Conservation (phyloP, 139 green algal species). For the Chlamydomonas asymmetrica region DNA sequence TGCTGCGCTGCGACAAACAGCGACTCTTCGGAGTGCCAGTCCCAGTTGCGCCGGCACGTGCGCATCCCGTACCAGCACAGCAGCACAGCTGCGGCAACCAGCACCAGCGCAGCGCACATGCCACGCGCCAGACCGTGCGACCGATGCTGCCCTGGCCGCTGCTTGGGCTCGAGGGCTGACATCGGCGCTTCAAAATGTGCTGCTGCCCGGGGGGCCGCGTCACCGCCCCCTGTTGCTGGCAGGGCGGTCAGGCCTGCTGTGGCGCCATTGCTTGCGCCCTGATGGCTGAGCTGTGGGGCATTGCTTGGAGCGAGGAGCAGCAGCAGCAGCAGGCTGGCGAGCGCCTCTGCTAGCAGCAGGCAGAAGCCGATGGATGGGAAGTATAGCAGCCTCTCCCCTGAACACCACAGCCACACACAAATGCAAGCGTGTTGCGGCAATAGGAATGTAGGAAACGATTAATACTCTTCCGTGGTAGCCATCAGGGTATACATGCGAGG, state of each 20-base stretch:
- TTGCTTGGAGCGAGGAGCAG: too few relatives aligned
- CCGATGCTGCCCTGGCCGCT: background rate
- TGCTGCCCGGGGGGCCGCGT: too few relatives aligned
- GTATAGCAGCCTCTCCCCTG: constrained; percentile 79
- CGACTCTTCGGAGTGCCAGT: constrained; percentile 72
- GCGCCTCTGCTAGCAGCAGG: constrained; percentile 56
- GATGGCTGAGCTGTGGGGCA: too few relatives aligned
- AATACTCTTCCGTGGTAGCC: too few relatives aligned
- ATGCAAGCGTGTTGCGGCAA: too few relatives aligned
- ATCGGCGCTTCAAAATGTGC: background rate
- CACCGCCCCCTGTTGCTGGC: background rate
- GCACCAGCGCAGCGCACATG: too few relatives aligned
- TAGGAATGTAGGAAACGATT: too few relatives aligned
- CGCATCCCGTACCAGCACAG: constrained; percentile 39
- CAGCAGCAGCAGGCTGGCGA: constrained; percentile 22
- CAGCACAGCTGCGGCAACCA: constrained; percentile 2
- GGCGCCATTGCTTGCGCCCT: too few relatives aligned
- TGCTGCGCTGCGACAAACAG: constrained; percentile 69
- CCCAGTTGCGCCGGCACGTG: constrained; percentile 61
- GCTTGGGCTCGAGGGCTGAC: background rate
- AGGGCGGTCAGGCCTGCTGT: too few relatives aligned
- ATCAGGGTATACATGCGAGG: too few relatives aligned
- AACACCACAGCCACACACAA: too few relatives aligned
- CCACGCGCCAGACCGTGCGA: too few relatives aligned
- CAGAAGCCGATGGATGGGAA: constrained; percentile 73